Conservation (phyloP, 805 yeast species). For the Ogataea chonburiensis region DNA sequence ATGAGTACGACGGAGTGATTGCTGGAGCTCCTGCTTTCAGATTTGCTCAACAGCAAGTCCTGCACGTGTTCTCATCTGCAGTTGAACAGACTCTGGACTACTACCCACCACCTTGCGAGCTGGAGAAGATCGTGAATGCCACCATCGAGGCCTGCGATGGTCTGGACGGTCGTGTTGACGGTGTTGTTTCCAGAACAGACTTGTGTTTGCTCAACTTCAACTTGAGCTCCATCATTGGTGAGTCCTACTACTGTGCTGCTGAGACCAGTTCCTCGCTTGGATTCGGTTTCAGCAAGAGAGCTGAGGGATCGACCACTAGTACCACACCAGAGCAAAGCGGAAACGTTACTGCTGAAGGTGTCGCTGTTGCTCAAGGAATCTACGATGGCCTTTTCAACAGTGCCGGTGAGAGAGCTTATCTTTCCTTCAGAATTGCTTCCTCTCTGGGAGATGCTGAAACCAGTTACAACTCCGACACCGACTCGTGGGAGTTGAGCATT, state of each 20-base stretch:
- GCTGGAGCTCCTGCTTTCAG: slow-evolving; percentile 12
- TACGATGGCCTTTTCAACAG: slow-evolving; percentile 8
- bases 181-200: slow-evolving; percentile 12
- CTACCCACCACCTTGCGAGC: slow-evolving; percentile 11
- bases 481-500: slow-evolving; percentile 7
- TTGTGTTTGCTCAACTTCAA: slow-evolving; percentile 8
- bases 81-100: slow-evolving; percentile 8
- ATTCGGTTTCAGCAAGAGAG: slow-evolving; percentile 5
- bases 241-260: slow-evolving; percentile 8
- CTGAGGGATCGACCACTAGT: neutral
- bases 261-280: slow-evolving; percentile 2
- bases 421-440: slow-evolving; percentile 7
- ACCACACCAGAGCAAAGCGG: slow-evolving; percentile 8
- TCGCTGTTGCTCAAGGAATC: slow-evolving; percentile 3
- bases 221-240: slow-evolving; percentile 5
- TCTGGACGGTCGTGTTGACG: slow-evolving; percentile 12
- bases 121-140: slow-evolving; percentile 8
- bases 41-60: slow-evolving; percentile 11
- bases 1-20: slow-evolving; percentile 11
- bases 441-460: slow-evolving; percentile 5
- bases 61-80: slow-evolving; percentile 8
- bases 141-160: slow-evolving; percentile 10
- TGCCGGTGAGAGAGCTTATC: slow-evolving; percentile 9
- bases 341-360: slow-evolving; percentile 7
- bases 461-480: slow-evolving; percentile 3